Evolutionary conservation across 805 yeast species (phyloP), one percentile per base, ranked within the genome.

Genomic region (Kregervanrija pseudodelftensis): DNA sequence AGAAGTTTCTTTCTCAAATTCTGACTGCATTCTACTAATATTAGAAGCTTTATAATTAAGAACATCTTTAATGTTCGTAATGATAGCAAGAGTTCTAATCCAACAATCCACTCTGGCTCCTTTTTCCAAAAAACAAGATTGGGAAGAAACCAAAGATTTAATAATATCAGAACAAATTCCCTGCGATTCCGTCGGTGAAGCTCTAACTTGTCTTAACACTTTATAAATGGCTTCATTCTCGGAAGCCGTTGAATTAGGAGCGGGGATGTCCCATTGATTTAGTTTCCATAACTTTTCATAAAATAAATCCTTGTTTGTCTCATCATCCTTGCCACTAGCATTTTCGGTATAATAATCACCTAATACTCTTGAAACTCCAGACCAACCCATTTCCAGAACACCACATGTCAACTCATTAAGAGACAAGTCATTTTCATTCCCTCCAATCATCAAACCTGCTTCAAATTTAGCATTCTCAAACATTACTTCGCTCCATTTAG

Each of bases 231-330:
- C 64, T 37, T 73, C 74, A 38, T 76, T 69, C 35, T 69, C 74
- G 1, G 67, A 60, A 0, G 43, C 41, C 0, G 73, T 57, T 0
- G 47, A 50, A 2, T 55, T 58, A 1, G 80, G 70, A 0, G 58
- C 49, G 0, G 95, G 86, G 1, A 85, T 48, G 43, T 82, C 83
- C 97, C 97, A 90, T 41, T 77, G 75, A 37, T 73, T 76, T 36
- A 90, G 61, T 55, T 84, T 84, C 88, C 96, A 82, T 1, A 80
- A 76, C 77, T 88, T 80, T 46, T 75, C 79, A 57, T 73, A 84
- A 1, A 62, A 46, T 17, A 60, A 59, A 16, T 55, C 58, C 2
- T 49, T 42, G 8, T 22, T n/a, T 2, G 13, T 15, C 8, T 35
- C 39, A 2, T 5, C 13, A 9, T 30, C 30, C 3, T 39, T 36